A percentile compares a stretch with the other conserved stretches of the same genome.
These are phyloP conservation scores for Plasmodium falciparum DNA, from an alignment of 169 alveolate genomes.

Conservation along the genomic window DNA sequence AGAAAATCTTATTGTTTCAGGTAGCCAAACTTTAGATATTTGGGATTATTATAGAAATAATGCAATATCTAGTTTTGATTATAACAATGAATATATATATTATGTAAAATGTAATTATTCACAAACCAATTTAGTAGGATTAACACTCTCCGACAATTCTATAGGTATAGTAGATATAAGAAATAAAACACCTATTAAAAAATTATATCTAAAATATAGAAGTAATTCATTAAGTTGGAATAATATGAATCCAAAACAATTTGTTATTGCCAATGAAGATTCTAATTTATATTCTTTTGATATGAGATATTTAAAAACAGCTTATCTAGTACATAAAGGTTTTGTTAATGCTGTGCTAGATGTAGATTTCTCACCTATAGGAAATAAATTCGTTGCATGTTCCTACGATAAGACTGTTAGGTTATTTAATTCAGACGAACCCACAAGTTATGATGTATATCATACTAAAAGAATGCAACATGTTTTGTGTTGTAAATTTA, in stretches of 20 bases:
- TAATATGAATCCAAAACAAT: slow-evolving; percentile 97
- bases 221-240: slow-evolving; percentile 97
- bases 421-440: slow-evolving; percentile 93
- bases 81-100: slow-evolving; percentile 84
- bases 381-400: slow-evolving; percentile 98
- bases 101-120: slow-evolving; percentile 96
- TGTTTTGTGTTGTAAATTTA: slow-evolving; percentile 91
- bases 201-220: slow-evolving; percentile 91
- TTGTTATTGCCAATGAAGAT: slow-evolving; percentile 98
- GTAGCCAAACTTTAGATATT: slow-evolving; percentile 88
- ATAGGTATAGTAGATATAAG: slow-evolving; percentile 93
- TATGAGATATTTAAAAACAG: slow-evolving; percentile 94
- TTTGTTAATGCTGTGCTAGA: slow-evolving; percentile 95
- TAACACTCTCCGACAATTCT: slow-evolving; percentile 93
- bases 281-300: slow-evolving; percentile 98
- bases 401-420: slow-evolving; percentile 97
- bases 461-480: slow-evolving; percentile 98
- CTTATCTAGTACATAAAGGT: slow-evolving; percentile 95
- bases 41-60: slow-evolving; percentile 85
- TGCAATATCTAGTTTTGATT: slow-evolving; percentile 84
- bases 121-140: slow-evolving; percentile 90
- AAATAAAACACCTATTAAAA: slow-evolving; percentile 92
- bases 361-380: slow-evolving; percentile 97
- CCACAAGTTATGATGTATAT: slow-evolving; percentile 96
- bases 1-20: slow-evolving; percentile 89